Evolutionary conservation across 495 filamentous ascomycete genomes (phyloP).

Genomic region (Choiromyces venosus): DNA sequence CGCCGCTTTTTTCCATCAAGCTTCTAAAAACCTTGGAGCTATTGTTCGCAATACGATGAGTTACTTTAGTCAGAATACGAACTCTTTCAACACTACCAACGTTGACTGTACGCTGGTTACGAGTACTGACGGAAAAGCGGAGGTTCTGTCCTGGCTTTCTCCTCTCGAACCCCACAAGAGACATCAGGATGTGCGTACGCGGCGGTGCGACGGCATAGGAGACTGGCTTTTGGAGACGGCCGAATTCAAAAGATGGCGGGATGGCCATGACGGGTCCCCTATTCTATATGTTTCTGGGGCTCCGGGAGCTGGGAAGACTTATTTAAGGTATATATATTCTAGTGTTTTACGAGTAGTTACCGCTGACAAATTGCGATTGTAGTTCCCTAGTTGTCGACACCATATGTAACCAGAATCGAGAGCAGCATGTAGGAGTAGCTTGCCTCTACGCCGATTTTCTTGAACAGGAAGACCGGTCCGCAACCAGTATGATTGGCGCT

Average conservation of each 20-base stretch:
- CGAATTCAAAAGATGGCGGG: neutral
- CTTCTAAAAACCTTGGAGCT: neutral
- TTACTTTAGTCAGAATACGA: constrained; percentile 1
- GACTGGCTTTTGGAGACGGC: neutral
- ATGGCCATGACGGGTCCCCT: neutral
- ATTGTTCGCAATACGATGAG: neutral
- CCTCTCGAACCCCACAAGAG: neutral
- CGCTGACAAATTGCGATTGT: neutral
- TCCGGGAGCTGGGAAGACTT: neutral
- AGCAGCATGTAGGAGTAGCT: neutral
- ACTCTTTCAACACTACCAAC: neutral
- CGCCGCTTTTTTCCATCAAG: neutral
- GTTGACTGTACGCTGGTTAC: neutral
- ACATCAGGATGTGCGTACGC: neutral
- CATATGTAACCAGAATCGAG: neutral
- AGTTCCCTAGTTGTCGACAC: neutral
- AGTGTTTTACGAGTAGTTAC: neutral
- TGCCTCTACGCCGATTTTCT: constrained; percentile 1
- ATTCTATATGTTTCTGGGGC: neutral
- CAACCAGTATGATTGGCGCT: neutral
- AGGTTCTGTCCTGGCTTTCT: neutral
- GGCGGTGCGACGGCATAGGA: neutral
- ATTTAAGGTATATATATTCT: neutral
- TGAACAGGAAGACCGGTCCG: neutral
- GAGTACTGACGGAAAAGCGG: neutral